Percentiles rank a stretch among this genome's conserved stretches.
phyloP scores from a whole-genome alignment of 2,329 filamentous ascomycete genomes.

The Cytospora piceae region DNA sequence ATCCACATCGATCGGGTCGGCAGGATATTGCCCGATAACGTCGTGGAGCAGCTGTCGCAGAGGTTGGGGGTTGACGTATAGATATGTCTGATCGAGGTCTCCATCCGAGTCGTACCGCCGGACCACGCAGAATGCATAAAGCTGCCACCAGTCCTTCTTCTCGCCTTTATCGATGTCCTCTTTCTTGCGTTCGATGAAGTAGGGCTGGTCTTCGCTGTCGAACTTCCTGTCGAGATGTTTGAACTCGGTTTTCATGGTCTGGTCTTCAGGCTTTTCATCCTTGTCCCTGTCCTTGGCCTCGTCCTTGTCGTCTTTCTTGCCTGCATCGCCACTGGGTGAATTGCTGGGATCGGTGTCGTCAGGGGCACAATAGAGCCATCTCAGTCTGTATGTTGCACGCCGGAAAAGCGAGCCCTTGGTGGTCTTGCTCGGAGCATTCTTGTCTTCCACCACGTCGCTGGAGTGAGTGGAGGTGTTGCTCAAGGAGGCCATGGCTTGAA shows the following conservation, averaged over 20 bases:
- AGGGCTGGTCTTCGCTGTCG: slow-evolving; percentile 36
- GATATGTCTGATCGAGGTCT: slow-evolving; percentile 24
- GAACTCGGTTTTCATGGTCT: slow-evolving; percentile 37
- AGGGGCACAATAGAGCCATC: slow-evolving; percentile 16
- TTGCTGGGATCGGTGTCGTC: neutral
- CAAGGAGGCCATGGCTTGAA: slow-evolving; percentile 17
- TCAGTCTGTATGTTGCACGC: slow-evolving; percentile 23
- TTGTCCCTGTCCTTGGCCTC: slow-evolving; percentile 33
- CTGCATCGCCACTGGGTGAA: slow-evolving; percentile 5
- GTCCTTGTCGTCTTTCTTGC: slow-evolving; percentile 6
- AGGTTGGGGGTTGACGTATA: slow-evolving; percentile 27
- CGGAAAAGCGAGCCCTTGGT: slow-evolving; percentile 14
- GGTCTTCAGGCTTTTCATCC: slow-evolving; percentile 35
- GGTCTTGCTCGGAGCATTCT: slow-evolving; percentile 2
- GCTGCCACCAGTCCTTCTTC: slow-evolving; percentile 38
- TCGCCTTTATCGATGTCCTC: slow-evolving; percentile 36
- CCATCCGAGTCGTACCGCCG: slow-evolving; percentile 28
- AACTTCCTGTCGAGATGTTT: slow-evolving; percentile 41
- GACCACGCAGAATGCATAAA: slow-evolving; percentile 38
- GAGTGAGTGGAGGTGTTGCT: slow-evolving; percentile 22
- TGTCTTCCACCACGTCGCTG: slow-evolving; percentile 22
- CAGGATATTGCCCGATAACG: slow-evolving; percentile 35
- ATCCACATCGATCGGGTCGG: slow-evolving; percentile 35
- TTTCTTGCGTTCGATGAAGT: slow-evolving; percentile 38
- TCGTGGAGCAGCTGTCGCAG: slow-evolving; percentile 33